phyloP scores from a whole-genome alignment of 495 filamentous ascomycete genomes.

The Penicillium riverlandense region DNA sequence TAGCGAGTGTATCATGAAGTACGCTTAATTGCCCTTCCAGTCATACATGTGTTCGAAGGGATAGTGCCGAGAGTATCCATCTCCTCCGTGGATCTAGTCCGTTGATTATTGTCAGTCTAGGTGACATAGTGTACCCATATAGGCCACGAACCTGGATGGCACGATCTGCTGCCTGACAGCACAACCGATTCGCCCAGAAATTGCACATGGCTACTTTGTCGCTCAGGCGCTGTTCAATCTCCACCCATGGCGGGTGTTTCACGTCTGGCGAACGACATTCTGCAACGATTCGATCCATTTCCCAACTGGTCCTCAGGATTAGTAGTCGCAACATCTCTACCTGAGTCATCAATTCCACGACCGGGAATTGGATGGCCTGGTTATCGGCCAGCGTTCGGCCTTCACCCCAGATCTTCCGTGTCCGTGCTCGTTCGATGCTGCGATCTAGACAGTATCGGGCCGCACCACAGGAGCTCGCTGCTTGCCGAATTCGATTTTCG shows the following conservation, averaged over 20 bases:
- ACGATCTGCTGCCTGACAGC: conserved; percentile 50
- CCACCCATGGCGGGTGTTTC: conserved; percentile 21
- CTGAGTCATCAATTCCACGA: conserved; percentile 53
- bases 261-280: conserved; percentile 3
- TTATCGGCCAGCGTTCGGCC: conserved; percentile 41
- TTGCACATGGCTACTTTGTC: conserved; percentile 58
- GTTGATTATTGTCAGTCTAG: neutral
- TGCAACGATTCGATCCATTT: conserved; percentile 49
- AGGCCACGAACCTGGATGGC: conserved; percentile 43
- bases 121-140: neutral
- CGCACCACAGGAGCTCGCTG: conserved; percentile 50
- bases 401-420: conserved; percentile 47
- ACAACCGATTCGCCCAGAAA: conserved; percentile 54
- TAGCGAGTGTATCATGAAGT: too few species aligned
- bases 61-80: conserved; percentile 38
- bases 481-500: conserved; percentile 56
- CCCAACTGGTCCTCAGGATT: conserved; percentile 50
- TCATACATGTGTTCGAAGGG: conserved; percentile 41
- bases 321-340: conserved; percentile 52
- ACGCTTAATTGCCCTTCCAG: too few species aligned
- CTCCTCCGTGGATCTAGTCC: conserved; percentile 42
- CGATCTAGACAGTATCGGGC: conserved; percentile 49
- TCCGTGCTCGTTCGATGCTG: conserved; percentile 44
- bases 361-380: conserved; percentile 54
- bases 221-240: conserved; percentile 46